Evolutionary conservation across 2,329 filamentous ascomycete genomes (phyloP), one percentile per base, ranked within the genome.

Genomic region (Claviceps paspali): DNA sequence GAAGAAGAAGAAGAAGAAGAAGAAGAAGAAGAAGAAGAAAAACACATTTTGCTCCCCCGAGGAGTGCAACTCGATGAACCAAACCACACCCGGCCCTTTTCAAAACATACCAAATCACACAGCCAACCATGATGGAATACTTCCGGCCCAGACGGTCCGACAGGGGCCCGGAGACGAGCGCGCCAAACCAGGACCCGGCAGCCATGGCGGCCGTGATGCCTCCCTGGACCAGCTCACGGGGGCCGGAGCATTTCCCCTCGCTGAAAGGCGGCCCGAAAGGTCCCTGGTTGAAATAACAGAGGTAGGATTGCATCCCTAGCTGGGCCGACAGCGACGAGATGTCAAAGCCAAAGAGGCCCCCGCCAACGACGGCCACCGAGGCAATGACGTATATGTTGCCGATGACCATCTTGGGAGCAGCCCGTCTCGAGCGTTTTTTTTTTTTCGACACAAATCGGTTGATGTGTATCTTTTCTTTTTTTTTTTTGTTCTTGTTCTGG

Each of bases 331-430:
- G 68, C 39, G 68, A 72, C 24, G 65, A 66, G 41, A 74, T 73
- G 58, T 86, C 82, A 52, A 86, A 86, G 47, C 82, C 82, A 50
- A 70, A 70, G 35, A 62, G 52, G 45, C 54, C 57, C 41, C 59
- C 59, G 41, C 59, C 59, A 19, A 60, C 52, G 44, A 60, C 60
- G 44, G 54, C 45, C 41, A 54, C 51, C 43, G 48, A 49, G 33
- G 54, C 52, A 39, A 57, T 55, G 32, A 55, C 53, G 44, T 57
- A 57, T 35, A 56, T 51, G 43, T 57, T 57, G 43, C 52, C 52
- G 37, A 54, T 52, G 10, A 23, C 33, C 23, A 45, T 19, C 52
- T n/a, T n/a, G n/a, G n/a, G n/a, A n/a, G n/a, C n/a, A n/a, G n/a
- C n/a, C n/a, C n/a, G n/a, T n/a, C n/a, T n/a, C n/a, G n/a, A n/a